These are phyloP conservation scores for Porogramme epimiltina DNA, from an alignment of 1,284 basidiomycete species.

Conservation along the genomic window DNA sequence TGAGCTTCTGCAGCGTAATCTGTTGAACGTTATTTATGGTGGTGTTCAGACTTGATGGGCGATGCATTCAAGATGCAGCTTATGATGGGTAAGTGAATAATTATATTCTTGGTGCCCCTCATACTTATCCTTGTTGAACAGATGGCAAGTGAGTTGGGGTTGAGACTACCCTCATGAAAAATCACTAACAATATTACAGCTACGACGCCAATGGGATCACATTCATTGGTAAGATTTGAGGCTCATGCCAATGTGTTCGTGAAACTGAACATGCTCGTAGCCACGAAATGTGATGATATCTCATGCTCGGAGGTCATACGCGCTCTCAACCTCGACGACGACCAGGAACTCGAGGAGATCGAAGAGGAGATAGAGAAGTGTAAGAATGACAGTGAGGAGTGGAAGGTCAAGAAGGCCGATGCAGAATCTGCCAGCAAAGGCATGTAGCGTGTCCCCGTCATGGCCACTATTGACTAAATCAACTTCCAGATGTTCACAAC, in stretches of 20 bases:
- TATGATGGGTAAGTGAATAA: constrained; percentile 43
- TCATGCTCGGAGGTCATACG: constrained; percentile 58
- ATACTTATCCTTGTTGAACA: constrained; percentile 19
- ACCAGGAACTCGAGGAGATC: constrained; percentile 52
- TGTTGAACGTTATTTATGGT: not conserved
- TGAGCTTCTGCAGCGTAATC: constrained; percentile 20
- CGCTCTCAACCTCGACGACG: constrained; percentile 50
- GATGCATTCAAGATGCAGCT: constrained; percentile 64
- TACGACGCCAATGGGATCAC: constrained; percentile 60
- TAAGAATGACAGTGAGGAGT: constrained; percentile 38
- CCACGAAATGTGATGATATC: constrained; percentile 67
- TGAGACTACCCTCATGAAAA: not conserved
- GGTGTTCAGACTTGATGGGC: constrained; percentile 49
- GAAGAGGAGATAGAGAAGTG: constrained; percentile 46
- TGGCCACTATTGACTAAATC: not conserved
- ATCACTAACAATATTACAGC: constrained; percentile 30
- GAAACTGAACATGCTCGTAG: constrained; percentile 29
- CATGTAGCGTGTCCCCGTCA: constrained; percentile 20
- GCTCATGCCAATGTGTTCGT: not conserved
- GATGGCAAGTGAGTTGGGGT: constrained; percentile 50
- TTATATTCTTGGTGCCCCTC: not conserved
- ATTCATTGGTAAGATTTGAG: constrained; percentile 50
- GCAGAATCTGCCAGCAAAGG: constrained; percentile 46
- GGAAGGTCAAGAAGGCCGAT: constrained; percentile 43
- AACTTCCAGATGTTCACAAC: constrained; percentile 36